phyloP scores from a whole-genome alignment of 768 basidiomycete species.

The Royoungia palumana region DNA sequence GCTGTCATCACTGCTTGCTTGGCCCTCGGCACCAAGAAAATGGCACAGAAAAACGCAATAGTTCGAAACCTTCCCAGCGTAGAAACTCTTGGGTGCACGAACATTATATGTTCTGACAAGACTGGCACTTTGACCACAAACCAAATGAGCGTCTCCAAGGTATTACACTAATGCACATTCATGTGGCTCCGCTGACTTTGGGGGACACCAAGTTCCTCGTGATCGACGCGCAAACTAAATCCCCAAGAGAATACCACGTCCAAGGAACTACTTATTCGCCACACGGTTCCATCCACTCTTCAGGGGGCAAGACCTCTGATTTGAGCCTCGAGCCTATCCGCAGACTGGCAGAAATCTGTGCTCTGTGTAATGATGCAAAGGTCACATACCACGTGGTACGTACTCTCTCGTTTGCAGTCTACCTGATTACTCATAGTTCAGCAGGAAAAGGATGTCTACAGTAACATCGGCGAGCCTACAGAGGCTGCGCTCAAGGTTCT shows the following conservation, averaged over 20 bases:
- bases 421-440: background rate
- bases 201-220: slow-evolving; percentile 62
- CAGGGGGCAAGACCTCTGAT: slow-evolving; percentile 61
- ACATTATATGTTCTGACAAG: slow-evolving; percentile 99
- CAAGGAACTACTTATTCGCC: slow-evolving; percentile 95
- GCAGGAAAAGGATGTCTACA: slow-evolving; percentile 76
- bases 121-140: slow-evolving; percentile 95
- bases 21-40: slow-evolving; percentile 96
- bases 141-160: slow-evolving; percentile 93
- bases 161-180: slow-evolving; percentile 30
- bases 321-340: slow-evolving; percentile 67
- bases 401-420: background rate
- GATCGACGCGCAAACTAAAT: slow-evolving; percentile 50
- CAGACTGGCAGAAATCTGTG: slow-evolving; percentile 85
- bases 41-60: slow-evolving; percentile 99
- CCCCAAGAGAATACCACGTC: slow-evolving; percentile 68
- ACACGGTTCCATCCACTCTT: slow-evolving; percentile 64
- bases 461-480: slow-evolving; percentile 92
- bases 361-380: slow-evolving; percentile 94
- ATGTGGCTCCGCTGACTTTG: slow-evolving; percentile 7
- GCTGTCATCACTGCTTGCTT: slow-evolving; percentile 97
- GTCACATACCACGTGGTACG: slow-evolving; percentile 78
- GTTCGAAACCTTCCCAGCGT: slow-evolving; percentile 95
- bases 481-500: slow-evolving; percentile 96
- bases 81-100: slow-evolving; percentile 96